Conservation (phyloP, 176 grass and related monocot species). For the Thalia dealbata region DNA sequence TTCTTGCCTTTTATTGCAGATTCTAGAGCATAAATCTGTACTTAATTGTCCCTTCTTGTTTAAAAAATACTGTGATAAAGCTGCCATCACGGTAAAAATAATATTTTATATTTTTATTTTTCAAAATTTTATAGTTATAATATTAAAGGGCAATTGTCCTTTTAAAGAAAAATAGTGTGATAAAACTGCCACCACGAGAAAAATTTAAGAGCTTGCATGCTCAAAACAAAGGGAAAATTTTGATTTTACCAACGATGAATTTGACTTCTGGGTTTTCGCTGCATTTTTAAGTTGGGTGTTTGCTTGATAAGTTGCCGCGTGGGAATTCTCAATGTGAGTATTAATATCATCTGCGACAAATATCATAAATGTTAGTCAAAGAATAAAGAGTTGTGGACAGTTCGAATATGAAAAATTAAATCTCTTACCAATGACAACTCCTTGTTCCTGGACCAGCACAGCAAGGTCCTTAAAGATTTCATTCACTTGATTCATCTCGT, state of each 20-base stretch:
- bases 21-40: no score
- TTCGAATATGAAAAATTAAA: not conserved
- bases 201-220: no score
- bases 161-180: no score
- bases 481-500: conserved; percentile 42
- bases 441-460: conserved; percentile 41
- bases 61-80: no score
- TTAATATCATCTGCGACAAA: conserved; percentile 50
- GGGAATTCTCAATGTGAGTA: conserved; percentile 24
- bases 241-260: conserved; percentile 33
- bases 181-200: no score
- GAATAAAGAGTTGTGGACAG: not conserved
- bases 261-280: conserved; percentile 46
- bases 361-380: not conserved
- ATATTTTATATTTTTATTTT: no score
- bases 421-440: conserved; percentile 18
- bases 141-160: no score
- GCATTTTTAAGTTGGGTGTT: conserved; percentile 28
- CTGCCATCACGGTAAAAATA: no score
- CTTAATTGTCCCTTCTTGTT: no score
- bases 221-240: not conserved
- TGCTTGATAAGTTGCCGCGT: conserved; percentile 28
- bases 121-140: no score
- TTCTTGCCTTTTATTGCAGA: no score
- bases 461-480: conserved; percentile 60